phyloP scores from a whole-genome alignment of 208 protist genomes.

The Phytomonas sp. region DNA sequence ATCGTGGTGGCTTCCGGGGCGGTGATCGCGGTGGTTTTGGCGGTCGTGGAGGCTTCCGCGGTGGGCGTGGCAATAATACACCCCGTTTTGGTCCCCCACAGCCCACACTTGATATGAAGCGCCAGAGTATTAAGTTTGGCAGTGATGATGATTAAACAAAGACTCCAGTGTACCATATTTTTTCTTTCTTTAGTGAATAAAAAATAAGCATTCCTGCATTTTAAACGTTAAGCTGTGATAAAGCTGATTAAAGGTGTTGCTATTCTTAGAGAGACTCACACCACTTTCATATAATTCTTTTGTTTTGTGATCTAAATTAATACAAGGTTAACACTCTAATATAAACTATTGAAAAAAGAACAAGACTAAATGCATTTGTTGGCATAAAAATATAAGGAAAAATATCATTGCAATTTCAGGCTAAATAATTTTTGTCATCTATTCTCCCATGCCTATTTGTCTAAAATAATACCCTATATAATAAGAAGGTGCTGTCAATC shows the following conservation, averaged over 20 bases:
- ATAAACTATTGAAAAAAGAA: slow-evolving; percentile 1
- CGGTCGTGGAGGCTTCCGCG: slow-evolving; percentile 35
- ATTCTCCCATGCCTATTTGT: not conserved
- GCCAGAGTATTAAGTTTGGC: slow-evolving; percentile 59
- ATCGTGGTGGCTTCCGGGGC: slow-evolving; percentile 24
- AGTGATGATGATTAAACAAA: slow-evolving; percentile 55
- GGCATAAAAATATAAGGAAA: not conserved
- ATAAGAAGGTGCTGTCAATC: not conserved
- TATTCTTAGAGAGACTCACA: not conserved
- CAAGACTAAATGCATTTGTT: not conserved
- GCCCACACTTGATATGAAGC: slow-evolving; percentile 34
- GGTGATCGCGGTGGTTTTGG: slow-evolving; percentile 29
- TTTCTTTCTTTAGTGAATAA: slow-evolving; percentile 8
- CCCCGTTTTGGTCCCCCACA: slow-evolving; percentile 50
- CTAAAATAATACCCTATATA: not conserved
- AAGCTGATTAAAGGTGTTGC: slow-evolving; percentile 3
- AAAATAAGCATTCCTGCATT: slow-evolving; percentile 15
- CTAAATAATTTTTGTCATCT: not conserved
- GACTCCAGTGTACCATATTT: not conserved
- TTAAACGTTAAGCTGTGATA: slow-evolving; percentile 5
- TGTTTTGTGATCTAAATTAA: slow-evolving; percentile 1
- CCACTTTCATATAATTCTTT: slow-evolving; percentile 1
- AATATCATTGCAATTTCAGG: not conserved
- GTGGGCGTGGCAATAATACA: slow-evolving; percentile 43
- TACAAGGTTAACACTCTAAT: slow-evolving; percentile 4